A percentile compares a stretch with the other conserved stretches of the same genome.
Conservation (phyloP, 169 alveolate genomes). For the Cryptosporidium andersoni region DNA sequence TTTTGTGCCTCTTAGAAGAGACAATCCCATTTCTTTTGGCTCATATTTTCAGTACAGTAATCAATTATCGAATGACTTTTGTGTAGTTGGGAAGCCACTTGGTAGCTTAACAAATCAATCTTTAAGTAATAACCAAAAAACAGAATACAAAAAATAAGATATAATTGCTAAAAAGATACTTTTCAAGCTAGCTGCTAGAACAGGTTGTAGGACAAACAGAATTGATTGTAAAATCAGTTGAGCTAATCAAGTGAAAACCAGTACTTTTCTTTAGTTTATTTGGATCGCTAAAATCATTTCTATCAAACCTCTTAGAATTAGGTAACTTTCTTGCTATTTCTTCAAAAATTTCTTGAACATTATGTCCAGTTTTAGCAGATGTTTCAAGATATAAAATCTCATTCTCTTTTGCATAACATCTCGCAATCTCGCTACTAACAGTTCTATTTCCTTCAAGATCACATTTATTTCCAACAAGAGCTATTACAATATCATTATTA, state of each 20-base stretch:
- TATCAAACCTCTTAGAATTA: conserved; percentile 22
- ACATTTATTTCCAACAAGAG: conserved; percentile 88
- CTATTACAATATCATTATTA: conserved; percentile 82
- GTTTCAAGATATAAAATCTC: conserved; percentile 88
- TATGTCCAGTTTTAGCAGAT: conserved; percentile 90
- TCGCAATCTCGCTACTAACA: conserved; percentile 85
- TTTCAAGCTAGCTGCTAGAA: background rate
- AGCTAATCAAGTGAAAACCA: conserved; percentile 60
- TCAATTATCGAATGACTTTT: conserved; percentile 42
- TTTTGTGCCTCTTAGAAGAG: conserved; percentile 62
- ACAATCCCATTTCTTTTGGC: conserved; percentile 65
- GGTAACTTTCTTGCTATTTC: conserved; percentile 77
- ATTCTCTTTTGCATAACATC: conserved; percentile 87
- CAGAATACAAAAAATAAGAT: too few species aligned
- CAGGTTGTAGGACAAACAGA: conserved; percentile 10
- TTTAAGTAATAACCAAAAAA: background rate
- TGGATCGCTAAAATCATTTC: background rate
- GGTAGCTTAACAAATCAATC: conserved; percentile 38
- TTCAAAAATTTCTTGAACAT: conserved; percentile 85
- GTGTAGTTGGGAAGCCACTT: conserved; percentile 62
- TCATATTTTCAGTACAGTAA: conserved; percentile 54
- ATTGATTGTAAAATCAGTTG: conserved; percentile 16
- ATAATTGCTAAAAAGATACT: too few species aligned
- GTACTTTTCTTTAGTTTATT: conserved; percentile 15
- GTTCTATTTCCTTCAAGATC: conserved; percentile 85